Evolutionary conservation across 768 basidiomycete species (phyloP), one percentile per base, ranked within the genome.

Genomic region (Crassisporium funariophilum): DNA sequence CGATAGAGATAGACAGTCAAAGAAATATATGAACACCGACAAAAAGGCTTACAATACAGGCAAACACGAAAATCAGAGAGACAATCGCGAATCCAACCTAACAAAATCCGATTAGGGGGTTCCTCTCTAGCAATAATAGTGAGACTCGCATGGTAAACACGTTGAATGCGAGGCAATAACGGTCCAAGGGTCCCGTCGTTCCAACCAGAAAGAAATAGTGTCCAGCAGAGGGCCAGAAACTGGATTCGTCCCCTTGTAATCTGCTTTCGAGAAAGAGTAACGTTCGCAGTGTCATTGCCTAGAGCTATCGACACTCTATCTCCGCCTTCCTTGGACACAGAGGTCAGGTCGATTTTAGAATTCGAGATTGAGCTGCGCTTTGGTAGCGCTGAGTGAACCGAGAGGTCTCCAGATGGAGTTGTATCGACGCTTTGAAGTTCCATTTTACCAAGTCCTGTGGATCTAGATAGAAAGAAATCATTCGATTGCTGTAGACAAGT

Each of bases 121-220:
- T 31, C 5, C 10, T 9, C 17, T n/a, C n/a, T n/a, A n/a, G n/a
- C n/a, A n/a, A n/a, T n/a, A n/a, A n/a, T n/a, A n/a, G n/a, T n/a
- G n/a, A n/a, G n/a, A n/a, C n/a, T 78, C 79, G 59, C 78, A 66
- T 48, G 52, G 56, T 71, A 89, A 69, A 56, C 75, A 4, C 64
- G 61, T 60, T 87, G 88, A 37, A 92, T 83, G 9, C 81, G 74
- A 1, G 87, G 89, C 4, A 92, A 64, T 15, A 93, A 64, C 1
- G 90, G 88, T 1, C 90, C 90, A 11, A 80, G 79, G 0, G 82
- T 76, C 10, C 82, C 84, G 61, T 90, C 89, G 56, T 85, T 88
- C 88, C 88, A 91, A 11, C 90, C 90, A 12, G 75, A 75, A 3
- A 88, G 65, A 49, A 84, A 83, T 37, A 85, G 41, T 9, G 72